A percentile compares a stretch with the other conserved stretches of the same genome.
These are phyloP conservation scores for Fusarium bactridioides DNA, from an alignment of 2,329 filamentous ascomycete species.

Conservation along the genomic window DNA sequence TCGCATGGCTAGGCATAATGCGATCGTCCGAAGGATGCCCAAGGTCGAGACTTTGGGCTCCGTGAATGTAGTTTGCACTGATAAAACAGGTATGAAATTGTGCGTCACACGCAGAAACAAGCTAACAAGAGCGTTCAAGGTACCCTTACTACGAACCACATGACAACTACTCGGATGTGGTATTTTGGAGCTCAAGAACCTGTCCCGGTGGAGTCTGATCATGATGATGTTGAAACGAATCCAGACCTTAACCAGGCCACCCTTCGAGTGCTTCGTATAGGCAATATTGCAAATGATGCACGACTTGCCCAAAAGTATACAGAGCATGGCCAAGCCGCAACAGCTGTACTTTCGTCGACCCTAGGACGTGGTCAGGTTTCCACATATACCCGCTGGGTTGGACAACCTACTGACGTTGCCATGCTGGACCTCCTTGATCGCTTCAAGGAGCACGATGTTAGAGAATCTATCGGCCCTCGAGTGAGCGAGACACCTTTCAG, in stretches of 20 bases:
- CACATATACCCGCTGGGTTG: conserved; percentile 87
- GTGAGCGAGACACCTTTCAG: conserved; percentile 92
- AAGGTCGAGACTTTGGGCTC: conserved; percentile 97
- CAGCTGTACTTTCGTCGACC: conserved; percentile 85
- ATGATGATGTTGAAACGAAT: conserved; percentile 62
- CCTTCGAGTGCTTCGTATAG: conserved; percentile 84
- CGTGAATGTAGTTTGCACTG: conserved; percentile 99
- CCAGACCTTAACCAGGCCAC: conserved; percentile 72
- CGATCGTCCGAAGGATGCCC: conserved; percentile 93
- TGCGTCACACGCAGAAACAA: background rate
- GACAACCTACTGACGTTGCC: conserved; percentile 97
- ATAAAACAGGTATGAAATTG: conserved; percentile 78
- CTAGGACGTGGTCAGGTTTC: conserved; percentile 66
- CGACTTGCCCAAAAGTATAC: conserved; percentile 77
- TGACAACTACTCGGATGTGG: conserved; percentile 98
- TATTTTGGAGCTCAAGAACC: conserved; percentile 75
- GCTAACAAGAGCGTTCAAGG: conserved; percentile 56
- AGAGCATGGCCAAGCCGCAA: conserved; percentile 73
- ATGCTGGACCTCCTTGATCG: conserved; percentile 91
- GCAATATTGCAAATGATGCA: conserved; percentile 96
- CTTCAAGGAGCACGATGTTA: conserved; percentile 90
- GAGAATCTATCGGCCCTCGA: conserved; percentile 83
- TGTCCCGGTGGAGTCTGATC: conserved; percentile 62
- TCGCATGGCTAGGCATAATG: conserved; percentile 93
- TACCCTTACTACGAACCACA: conserved; percentile 95